phyloP scores from a whole-genome alignment of 768 basidiomycete genomes.

The Auricularia sp. region DNA sequence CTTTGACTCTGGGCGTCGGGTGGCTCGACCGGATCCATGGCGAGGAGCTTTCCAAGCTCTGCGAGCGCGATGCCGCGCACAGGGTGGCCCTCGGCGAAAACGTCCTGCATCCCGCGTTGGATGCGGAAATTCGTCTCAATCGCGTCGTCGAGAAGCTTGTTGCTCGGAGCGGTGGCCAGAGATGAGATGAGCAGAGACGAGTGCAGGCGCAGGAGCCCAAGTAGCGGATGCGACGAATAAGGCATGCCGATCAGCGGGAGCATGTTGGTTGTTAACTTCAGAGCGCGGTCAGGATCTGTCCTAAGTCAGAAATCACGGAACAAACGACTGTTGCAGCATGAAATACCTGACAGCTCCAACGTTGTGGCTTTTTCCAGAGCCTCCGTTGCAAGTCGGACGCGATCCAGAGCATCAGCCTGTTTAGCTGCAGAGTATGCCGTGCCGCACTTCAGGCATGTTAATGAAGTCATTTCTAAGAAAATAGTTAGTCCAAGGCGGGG shows the following conservation, averaged over 20 bases:
- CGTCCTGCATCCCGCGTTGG: conserved; percentile 39
- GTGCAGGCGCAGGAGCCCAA: conserved; percentile 63
- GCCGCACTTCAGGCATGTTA: conserved; percentile 44
- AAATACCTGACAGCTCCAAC: conserved; percentile 49
- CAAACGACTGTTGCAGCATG: conserved; percentile 7
- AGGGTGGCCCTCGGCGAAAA: conserved; percentile 64
- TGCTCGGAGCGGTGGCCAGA: conserved; percentile 19
- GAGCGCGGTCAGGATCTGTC: conserved; percentile 49
- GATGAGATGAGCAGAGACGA: conserved; percentile 53
- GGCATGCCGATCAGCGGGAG: conserved; percentile 60
- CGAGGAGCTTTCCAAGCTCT: conserved; percentile 73
- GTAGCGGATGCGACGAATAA: conserved; percentile 65
- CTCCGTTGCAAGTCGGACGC: conserved; percentile 59
- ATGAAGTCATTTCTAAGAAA: background rate
- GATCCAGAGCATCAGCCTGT: conserved; percentile 50
- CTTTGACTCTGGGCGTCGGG: conserved; percentile 12
- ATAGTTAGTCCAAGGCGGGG: too few species aligned
- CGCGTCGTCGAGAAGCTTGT: conserved; percentile 42
- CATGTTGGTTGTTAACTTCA: conserved; percentile 52
- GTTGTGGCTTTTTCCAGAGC: conserved; percentile 61
- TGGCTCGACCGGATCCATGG: conserved; percentile 44
- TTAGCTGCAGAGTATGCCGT: conserved; percentile 29
- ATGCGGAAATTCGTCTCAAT: conserved; percentile 49
- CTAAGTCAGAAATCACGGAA: background rate
- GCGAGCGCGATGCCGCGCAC: conserved; percentile 63